These are phyloP conservation scores for Nyctanthes arbortristis DNA, from an alignment of 257 asterid species.

Conservation along the genomic window DNA sequence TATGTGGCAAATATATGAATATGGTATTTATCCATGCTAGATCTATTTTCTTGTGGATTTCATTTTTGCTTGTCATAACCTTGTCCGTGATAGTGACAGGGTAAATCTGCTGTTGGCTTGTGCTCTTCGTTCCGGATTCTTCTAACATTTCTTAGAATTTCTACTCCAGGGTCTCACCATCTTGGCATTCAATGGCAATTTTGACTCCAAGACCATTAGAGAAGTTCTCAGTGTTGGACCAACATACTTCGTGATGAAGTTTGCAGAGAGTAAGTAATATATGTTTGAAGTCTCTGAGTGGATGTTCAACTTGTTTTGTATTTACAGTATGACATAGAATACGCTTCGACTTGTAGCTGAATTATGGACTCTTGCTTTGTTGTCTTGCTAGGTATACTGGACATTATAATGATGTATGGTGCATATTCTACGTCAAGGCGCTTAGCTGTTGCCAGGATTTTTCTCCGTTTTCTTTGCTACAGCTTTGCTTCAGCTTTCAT, in stretches of 20 bases:
- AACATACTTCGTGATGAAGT: constrained; percentile 90
- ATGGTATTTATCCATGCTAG: neutral
- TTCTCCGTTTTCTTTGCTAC: constrained; percentile 79
- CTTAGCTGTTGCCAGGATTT: constrained; percentile 79
- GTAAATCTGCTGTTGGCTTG: constrained; percentile 13
- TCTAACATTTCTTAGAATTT: constrained; percentile 12
- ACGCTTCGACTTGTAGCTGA: neutral
- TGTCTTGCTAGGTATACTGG: constrained; percentile 65
- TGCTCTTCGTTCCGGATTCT: constrained; percentile 17
- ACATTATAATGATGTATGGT: constrained; percentile 94
- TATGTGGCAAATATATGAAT: too few species aligned
- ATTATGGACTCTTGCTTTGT: constrained; percentile 20
- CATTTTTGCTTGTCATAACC: neutral
- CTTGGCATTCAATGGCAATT: constrained; percentile 62
- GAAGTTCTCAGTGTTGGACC: constrained; percentile 97
- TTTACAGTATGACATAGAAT: neutral
- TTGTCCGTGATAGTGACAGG: neutral
- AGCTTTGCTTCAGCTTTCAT: constrained; percentile 62
- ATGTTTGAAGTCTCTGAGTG: neutral
- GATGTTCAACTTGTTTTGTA: constrained; percentile 24
- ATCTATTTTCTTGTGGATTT: neutral
- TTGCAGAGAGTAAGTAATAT: constrained; percentile 58
- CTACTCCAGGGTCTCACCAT: constrained; percentile 72
- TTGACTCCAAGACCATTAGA: constrained; percentile 57
- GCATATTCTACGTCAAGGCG: constrained; percentile 87